A percentile compares a stretch with the other conserved stretches of the same genome.
These are phyloP conservation scores for Magnolia officinalis DNA, from an alignment of 164 flowering plant species.

Conservation along the genomic window DNA sequence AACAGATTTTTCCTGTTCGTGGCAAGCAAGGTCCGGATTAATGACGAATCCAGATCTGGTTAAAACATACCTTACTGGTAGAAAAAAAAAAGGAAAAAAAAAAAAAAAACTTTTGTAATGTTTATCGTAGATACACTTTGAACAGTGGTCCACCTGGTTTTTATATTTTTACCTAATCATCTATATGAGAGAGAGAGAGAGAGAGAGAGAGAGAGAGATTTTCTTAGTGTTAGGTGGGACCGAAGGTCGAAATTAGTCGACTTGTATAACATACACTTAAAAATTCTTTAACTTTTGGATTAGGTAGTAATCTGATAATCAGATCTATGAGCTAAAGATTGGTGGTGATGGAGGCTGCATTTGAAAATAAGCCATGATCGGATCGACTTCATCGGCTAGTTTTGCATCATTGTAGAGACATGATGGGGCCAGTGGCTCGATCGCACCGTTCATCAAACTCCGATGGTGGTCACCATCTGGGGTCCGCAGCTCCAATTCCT, in stretches of 20 bases:
- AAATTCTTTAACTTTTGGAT: neutral
- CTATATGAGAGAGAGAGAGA: neutral
- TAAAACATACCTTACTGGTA: too few species aligned
- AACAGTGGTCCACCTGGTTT: neutral
- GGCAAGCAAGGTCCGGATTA: too few species aligned
- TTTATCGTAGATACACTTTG: neutral
- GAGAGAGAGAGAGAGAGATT: slow-evolving; percentile 2
- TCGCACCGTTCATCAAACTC: neutral
- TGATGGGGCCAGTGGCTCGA: neutral
- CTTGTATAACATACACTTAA: neutral
- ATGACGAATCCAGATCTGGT: too few species aligned
- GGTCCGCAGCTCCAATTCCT: slow-evolving; percentile 4
- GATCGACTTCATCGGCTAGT: slow-evolving; percentile 10
- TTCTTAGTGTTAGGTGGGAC: neutral
- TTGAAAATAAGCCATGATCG: slow-evolving; percentile 10
- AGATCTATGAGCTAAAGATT: neutral
- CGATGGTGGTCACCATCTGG: neutral
- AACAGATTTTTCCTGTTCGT: too few species aligned
- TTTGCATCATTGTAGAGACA: neutral
- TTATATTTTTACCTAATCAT: neutral
- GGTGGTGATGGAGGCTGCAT: slow-evolving; percentile 6
- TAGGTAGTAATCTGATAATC: neutral
- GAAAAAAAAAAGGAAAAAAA: neutral
- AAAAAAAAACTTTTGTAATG: neutral
- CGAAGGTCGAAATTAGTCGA: neutral